Evolutionary conservation across 495 filamentous ascomycete genomes (phyloP).

Genomic region (Apodospora peruviana): DNA sequence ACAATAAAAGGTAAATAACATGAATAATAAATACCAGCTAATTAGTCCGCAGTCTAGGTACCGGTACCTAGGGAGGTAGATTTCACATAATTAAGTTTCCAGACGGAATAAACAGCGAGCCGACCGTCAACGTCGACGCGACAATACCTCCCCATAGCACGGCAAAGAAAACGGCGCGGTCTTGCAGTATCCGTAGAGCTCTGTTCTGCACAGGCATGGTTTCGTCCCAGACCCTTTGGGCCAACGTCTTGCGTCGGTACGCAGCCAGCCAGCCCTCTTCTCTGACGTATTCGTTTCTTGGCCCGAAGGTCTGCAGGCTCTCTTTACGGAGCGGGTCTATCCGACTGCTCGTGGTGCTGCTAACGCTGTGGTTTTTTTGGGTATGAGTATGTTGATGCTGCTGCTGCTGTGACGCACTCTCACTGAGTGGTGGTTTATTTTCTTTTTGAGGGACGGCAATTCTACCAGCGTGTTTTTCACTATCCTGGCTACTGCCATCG

Average conservation of each 20-base stretch:
- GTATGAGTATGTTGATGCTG: not conserved
- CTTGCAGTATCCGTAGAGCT: conserved; percentile 58
- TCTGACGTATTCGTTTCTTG: conserved; percentile 52
- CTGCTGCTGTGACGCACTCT: conserved; percentile 4
- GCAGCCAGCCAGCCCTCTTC: conserved; percentile 52
- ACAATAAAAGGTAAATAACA: too few species aligned
- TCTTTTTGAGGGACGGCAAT: not conserved
- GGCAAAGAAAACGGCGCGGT: conserved; percentile 54
- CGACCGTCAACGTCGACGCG: conserved; percentile 27
- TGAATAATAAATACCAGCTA: too few species aligned
- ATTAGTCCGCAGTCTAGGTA: too few species aligned
- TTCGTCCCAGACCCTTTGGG: conserved; percentile 58
- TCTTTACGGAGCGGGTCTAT: conserved; percentile 31
- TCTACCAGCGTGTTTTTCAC: conserved; percentile 5
- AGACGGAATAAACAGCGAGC: conserved; percentile 20
- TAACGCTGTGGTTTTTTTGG: not conserved
- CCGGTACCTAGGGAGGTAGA: too few species aligned
- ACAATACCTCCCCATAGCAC: conserved; percentile 29
- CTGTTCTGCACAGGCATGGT: conserved; percentile 58
- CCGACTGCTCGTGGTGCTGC: not conserved
- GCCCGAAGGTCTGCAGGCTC: conserved; percentile 42
- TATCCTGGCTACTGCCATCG: conserved; percentile 8
- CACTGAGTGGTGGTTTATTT: not conserved
- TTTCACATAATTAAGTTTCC: conserved; percentile 13
- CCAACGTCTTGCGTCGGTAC: conserved; percentile 52